phyloP scores from a whole-genome alignment of 1,284 basidiomycete species.

The Cutaneotrichosporon arboriforme region DNA sequence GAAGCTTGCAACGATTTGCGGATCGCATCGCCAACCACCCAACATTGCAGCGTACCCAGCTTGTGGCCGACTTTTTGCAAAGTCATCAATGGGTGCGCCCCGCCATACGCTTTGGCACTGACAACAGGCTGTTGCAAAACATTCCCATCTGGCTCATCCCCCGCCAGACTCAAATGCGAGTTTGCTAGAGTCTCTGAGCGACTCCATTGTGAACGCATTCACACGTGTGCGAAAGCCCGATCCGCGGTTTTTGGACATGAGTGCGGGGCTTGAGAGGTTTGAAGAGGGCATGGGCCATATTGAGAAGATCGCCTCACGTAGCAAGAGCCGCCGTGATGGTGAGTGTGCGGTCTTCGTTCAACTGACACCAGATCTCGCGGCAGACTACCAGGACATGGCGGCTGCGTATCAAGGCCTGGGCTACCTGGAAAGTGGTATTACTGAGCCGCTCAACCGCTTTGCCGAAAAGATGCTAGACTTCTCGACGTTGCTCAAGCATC shows the following conservation, averaged over 20 bases:
- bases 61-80: constrained; percentile 87
- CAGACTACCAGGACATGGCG: constrained; percentile 95
- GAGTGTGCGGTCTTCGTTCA: no score
- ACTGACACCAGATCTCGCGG: constrained; percentile 71
- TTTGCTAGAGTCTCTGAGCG: constrained; percentile 89
- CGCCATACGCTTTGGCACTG: background rate
- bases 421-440: constrained; percentile 96
- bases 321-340: constrained; percentile 77
- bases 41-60: constrained; percentile 82
- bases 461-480: constrained; percentile 92
- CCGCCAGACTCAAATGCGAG: constrained; percentile 72
- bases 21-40: constrained; percentile 87
- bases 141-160: constrained; percentile 83
- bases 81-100: constrained; percentile 90
- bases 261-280: constrained; percentile 85
- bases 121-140: constrained; percentile 85
- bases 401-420: constrained; percentile 92
- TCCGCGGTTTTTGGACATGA: constrained; percentile 86
- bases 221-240: constrained; percentile 93
- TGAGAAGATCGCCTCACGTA: constrained; percentile 71
- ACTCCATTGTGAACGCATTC: constrained; percentile 86
- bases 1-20: constrained; percentile 84
- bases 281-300: constrained; percentile 80
- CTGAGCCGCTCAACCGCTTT: constrained; percentile 90
- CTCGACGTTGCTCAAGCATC: constrained; percentile 74